Evolutionary conservation across 1,139 yeast genomes (phyloP), one percentile per base, ranked within the genome.

Genomic region (Yamadazyma siamensis): DNA sequence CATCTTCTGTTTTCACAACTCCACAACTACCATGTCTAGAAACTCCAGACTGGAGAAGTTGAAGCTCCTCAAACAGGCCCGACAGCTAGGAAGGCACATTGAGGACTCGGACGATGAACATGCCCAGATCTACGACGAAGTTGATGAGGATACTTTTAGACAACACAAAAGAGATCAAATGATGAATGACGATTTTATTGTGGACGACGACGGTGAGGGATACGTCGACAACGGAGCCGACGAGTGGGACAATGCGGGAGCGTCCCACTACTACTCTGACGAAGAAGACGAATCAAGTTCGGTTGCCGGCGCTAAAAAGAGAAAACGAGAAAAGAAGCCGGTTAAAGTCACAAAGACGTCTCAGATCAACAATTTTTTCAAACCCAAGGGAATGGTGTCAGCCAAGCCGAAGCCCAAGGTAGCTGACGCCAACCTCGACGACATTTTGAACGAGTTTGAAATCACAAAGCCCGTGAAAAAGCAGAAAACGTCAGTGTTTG

Each of bases 221-320:
- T 91, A 91, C 50, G 89, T 86, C 2, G 96, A 91, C 48, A 84
- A 83, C 28, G 97, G 97, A 31, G 86, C 73, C 10, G 94, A 89
- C 46, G 95, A 87, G 40, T 85, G 95, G 94, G 88, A 79, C 33
- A 75, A 65, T 21, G 58, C 67, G 8, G 61, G 67, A 7, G 61
- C 77, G 32, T 67, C 72, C 10, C 55, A 65, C 23, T 74, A 74
- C 46, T 71, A 72, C 33, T 73, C 77, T 0, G 82, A 75, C 31
- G 80, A 72, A 26, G 80, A 72, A 7, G 68, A 56, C 2, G 60
- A 50, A 2, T 7, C 10, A 10, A 49, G 53, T 15, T 29, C 15
- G 47, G 15, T 22, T 15, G 16, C n/a, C 6, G 21, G 16, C n/a
- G 53, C 55, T 29, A 49, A 54, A 32, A 59, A 56, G 47, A 56